Conservation (phyloP, 192 early-diverging fungal species). For the Coemansia sp. region DNA sequence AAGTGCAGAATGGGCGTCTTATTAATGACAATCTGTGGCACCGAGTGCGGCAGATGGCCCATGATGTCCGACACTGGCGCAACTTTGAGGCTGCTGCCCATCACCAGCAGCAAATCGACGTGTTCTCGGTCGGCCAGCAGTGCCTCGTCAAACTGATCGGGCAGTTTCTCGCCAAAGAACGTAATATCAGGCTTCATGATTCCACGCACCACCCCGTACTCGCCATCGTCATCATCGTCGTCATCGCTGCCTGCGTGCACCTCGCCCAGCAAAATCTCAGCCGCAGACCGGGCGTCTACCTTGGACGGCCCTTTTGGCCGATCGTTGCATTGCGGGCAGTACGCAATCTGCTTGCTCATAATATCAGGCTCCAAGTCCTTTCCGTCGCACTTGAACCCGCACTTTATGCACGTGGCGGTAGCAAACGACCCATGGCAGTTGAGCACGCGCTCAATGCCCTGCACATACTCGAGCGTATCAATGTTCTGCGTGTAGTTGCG, state of each 20-base stretch:
- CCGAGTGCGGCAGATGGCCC: conserved; percentile 72
- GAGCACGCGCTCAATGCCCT: conserved; percentile 77
- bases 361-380: conserved; percentile 79
- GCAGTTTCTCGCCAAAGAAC: conserved; percentile 95
- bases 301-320: neutral
- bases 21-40: conserved; percentile 93
- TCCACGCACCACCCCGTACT: conserved; percentile 48
- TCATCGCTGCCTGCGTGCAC: conserved; percentile 6
- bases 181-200: conserved; percentile 97
- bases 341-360: conserved; percentile 69
- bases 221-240: conserved; percentile 58
- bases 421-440: conserved; percentile 99
- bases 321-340: conserved; percentile 69
- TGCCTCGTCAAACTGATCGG: conserved; percentile 71
- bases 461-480: conserved; percentile 87
- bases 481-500: conserved; percentile 99
- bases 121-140: conserved; percentile 71
- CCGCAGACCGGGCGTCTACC: neutral
- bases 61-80: conserved; percentile 91
- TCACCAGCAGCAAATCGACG: conserved; percentile 89
- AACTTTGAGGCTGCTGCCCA: conserved; percentile 94
- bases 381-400: conserved; percentile 73
- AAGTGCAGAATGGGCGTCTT: conserved; percentile 80
- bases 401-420: conserved; percentile 85
- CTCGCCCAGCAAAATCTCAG: neutral